phyloP scores from a whole-genome alignment of 225 moss, liverwort and hornwort genomes.

The Marchantia polymorpha region DNA sequence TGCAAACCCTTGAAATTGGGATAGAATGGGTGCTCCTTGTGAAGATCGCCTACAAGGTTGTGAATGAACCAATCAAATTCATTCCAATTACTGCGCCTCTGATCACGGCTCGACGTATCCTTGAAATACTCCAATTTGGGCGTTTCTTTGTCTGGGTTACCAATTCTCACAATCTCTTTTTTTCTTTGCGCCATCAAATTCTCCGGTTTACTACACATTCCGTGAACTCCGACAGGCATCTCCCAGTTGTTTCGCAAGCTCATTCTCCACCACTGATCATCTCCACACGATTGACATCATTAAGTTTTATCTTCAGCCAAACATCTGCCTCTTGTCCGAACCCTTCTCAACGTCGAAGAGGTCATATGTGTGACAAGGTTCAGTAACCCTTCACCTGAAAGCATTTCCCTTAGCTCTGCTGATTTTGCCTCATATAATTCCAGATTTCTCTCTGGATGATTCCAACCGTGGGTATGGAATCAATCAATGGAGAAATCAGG shows the following conservation, averaged over 20 bases:
- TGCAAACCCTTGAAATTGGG: conserved; percentile 30
- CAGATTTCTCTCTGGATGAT: neutral
- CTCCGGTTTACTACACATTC: conserved; percentile 9
- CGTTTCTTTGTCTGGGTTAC: conserved; percentile 14
- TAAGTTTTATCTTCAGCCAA: neutral
- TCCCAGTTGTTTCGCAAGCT: conserved; percentile 42
- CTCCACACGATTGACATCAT: conserved; percentile 21
- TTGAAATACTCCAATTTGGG: conserved; percentile 28
- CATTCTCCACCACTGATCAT: conserved; percentile 36
- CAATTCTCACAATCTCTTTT: conserved; percentile 32
- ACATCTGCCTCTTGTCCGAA: neutral
- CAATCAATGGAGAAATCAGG: neutral
- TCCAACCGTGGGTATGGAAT: neutral
- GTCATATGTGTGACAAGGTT: neutral
- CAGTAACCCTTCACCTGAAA: neutral
- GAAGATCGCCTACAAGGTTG: conserved; percentile 28
- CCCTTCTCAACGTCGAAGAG: neutral
- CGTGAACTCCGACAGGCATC: conserved; percentile 4
- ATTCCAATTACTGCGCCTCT: conserved; percentile 30
- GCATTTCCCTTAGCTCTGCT: neutral
- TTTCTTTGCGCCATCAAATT: conserved; percentile 19
- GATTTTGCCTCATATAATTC: neutral
- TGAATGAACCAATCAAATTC: conserved; percentile 37
- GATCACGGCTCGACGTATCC: conserved; percentile 26
- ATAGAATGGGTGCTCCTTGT: conserved; percentile 29